Base-by-base conservation (phyloP, 805 yeast genomes). In the Nakazawaea molendinolei region DNA sequence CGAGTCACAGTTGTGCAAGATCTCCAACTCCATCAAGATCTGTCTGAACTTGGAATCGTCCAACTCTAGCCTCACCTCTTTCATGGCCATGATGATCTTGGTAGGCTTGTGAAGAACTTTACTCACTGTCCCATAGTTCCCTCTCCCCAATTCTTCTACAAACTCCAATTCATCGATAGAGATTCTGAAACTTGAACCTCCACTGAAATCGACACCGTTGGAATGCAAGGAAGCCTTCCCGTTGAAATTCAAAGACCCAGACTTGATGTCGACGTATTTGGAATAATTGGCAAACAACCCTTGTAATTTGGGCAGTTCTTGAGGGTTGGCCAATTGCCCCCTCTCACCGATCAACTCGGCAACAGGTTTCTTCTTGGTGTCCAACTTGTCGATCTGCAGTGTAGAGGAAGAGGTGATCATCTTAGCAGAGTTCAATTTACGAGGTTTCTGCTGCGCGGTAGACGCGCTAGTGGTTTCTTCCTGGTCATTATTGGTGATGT, bases 21-120 rank as follows among this genome's bases (percentile, higher is more conserved):
- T 82, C 50, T 92, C 97, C 43, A 92, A 66, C 57, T 92, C 98
- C 97, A 92, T 92, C 49, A 92, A 65, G 45, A 92, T 92, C 53
- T 92, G 97, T 42, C 90, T 73, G 56, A 92, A 85, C 54, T 87
- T 87, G n/a, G 85, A 71, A 50, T 90, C 97, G 53, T 92, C 97
- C 42, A 92, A 68, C 55, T 90, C 97, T 31, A 92, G 63, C 36
- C 96, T 67, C 30, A 92, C 95, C 56, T 92, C 97, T 58, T 92
- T 92, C 94, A 92, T 86, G 2, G 97, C 97, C 97, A 92, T 87
- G 14, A 78, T 61, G 14, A 90, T 83, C 15, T 86, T 84, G 0
- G 95, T 87, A 9, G 97, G 97, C 51, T 79, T 86, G 58, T 92
- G 97, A 29, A 86, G 62, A 3, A 90, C 98, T 58, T 87, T 89